Conservation (phyloP, 2,329 filamentous ascomycete genomes). For the Fusarium pseudonygamai region DNA sequence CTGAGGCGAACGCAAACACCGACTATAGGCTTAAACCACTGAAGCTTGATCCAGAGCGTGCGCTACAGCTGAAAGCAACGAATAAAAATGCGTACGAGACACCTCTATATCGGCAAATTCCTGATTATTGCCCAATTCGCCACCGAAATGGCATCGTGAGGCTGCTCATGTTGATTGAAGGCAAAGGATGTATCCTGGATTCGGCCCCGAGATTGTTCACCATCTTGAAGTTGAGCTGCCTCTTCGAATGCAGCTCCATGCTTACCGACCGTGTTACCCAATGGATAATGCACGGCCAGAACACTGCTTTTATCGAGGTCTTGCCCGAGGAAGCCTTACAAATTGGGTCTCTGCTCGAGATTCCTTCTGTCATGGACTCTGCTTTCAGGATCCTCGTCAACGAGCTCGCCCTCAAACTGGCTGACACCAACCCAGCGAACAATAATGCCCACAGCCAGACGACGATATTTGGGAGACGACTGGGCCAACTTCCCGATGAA, state of each 20-base stretch:
- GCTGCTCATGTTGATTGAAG: conserved; percentile 67
- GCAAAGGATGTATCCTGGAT: conserved; percentile 64
- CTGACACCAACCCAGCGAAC: conserved; percentile 29
- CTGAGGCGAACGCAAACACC: neutral
- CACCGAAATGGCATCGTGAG: conserved; percentile 72
- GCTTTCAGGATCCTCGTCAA: conserved; percentile 71
- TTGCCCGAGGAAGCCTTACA: conserved; percentile 69
- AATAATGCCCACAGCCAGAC: conserved; percentile 28
- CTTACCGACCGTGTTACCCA: conserved; percentile 61
- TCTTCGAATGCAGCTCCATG: conserved; percentile 61
- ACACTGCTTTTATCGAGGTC: conserved; percentile 68
- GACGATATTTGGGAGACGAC: conserved; percentile 57
- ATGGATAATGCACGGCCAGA: conserved; percentile 67
- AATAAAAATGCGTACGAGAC: conserved; percentile 33
- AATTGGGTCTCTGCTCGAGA: conserved; percentile 61
- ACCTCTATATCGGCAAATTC: conserved; percentile 50
- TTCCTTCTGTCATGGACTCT: conserved; percentile 53
- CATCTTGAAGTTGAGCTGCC: conserved; percentile 68
- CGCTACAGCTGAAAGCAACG: conserved; percentile 38
- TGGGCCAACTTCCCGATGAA: conserved; percentile 62
- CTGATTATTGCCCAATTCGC: conserved; percentile 71
- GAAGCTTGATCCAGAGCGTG: neutral
- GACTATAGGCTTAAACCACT: neutral
- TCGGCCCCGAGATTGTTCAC: conserved; percentile 75
- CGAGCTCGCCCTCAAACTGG: conserved; percentile 64